A percentile compares a stretch with the other conserved stretches of the same genome.
Conservation (phyloP, 140 eudicot species). For the Anethum foeniculum region DNA sequence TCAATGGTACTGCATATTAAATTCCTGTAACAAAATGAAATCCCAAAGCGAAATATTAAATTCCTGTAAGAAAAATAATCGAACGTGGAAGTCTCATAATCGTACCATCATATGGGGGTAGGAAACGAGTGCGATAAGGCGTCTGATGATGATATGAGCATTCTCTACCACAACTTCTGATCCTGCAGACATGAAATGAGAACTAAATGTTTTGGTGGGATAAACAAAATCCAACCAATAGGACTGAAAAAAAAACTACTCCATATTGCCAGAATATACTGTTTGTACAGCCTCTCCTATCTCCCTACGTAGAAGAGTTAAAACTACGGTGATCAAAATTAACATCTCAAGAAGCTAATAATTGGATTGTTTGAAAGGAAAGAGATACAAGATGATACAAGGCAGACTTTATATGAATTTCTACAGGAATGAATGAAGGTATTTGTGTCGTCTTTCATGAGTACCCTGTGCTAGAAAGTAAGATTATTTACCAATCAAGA, state of each 20-base stretch:
- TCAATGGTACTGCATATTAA: too few species aligned
- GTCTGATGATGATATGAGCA: conserved; percentile 40
- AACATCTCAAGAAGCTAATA: background rate
- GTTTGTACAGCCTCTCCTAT: background rate
- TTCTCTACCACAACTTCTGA: conserved; percentile 59
- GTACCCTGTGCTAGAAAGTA: background rate
- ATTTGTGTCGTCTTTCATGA: background rate
- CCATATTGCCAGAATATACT: background rate
- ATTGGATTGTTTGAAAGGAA: background rate
- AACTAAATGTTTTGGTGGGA: background rate
- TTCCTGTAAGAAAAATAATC: background rate
- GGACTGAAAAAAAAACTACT: background rate
- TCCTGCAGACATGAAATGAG: conserved; percentile 35
- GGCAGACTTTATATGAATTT: background rate
- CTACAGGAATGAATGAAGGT: background rate
- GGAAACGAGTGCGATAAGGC: conserved; percentile 48
- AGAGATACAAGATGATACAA: background rate
- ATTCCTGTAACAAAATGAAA: too few species aligned
- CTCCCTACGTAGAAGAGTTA: background rate
- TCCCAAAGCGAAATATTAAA: background rate
- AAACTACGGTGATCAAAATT: background rate
- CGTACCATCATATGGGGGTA: conserved; percentile 78
- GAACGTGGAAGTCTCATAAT: background rate
- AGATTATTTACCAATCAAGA: background rate
- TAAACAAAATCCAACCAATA: background rate